Conservation (phyloP, 192 early-diverging fungal genomes). For the Umbelopsis sp. region DNA sequence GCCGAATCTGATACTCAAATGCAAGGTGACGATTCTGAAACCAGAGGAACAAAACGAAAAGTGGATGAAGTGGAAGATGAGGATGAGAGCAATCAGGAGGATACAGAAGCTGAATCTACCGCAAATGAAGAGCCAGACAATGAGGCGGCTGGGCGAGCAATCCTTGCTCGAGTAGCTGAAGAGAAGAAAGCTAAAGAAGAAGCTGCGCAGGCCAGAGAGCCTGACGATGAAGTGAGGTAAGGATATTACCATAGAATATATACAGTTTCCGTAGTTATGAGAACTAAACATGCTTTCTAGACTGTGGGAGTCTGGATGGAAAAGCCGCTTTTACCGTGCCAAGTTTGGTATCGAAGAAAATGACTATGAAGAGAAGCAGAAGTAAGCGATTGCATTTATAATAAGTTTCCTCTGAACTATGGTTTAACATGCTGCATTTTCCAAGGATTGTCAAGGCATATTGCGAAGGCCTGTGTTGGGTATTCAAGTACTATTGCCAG, state of each 20-base stretch:
- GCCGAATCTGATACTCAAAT: slow-evolving; percentile 12
- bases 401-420: neutral
- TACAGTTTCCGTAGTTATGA: neutral
- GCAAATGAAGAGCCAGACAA: slow-evolving; percentile 42
- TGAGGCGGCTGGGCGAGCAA: slow-evolving; percentile 39
- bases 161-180: slow-evolving; percentile 37
- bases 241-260: neutral
- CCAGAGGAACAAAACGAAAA: slow-evolving; percentile 45
- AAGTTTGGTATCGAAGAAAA: slow-evolving; percentile 68
- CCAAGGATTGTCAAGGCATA: slow-evolving; percentile 74
- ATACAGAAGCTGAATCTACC: slow-evolving; percentile 40
- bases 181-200: slow-evolving; percentile 64
- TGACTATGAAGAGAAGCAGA: slow-evolving; percentile 53
- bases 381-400: slow-evolving; percentile 39
- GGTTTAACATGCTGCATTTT: neutral
- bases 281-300: slow-evolving; percentile 33
- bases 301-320: slow-evolving; percentile 80
- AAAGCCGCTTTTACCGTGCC: slow-evolving; percentile 68
- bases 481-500: slow-evolving; percentile 92
- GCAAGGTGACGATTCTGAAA: slow-evolving; percentile 13
- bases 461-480: slow-evolving; percentile 96
- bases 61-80: slow-evolving; percentile 46
- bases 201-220: slow-evolving; percentile 60
- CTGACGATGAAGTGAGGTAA: slow-evolving; percentile 51
- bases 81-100: slow-evolving; percentile 32